Evolutionary conservation across 2,329 filamentous ascomycete genomes (phyloP).

Genomic region (Cercospora beticola): DNA sequence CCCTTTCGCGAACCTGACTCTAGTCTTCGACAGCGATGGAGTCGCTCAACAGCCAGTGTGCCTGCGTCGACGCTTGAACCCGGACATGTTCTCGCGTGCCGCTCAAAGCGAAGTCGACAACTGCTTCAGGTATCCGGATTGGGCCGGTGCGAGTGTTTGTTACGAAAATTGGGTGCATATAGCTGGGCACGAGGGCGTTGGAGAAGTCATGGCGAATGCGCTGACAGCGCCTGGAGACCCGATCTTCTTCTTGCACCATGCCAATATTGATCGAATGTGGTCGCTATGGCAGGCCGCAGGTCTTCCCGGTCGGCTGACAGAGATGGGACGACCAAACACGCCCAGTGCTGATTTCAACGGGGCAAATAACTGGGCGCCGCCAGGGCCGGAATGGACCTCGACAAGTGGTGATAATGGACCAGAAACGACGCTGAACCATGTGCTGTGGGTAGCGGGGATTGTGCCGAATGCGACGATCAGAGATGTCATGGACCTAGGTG

Average conservation of each 20-base stretch:
- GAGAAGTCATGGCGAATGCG: conserved; percentile 26
- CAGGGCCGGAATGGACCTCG: conserved; percentile 26
- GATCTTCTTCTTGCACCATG: conserved; percentile 28
- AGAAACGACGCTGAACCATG: conserved; percentile 24
- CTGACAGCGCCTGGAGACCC: conserved; percentile 27
- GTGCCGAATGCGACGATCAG: conserved; percentile 26
- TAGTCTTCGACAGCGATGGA: conserved; percentile 16
- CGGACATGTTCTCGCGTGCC: conserved; percentile 16
- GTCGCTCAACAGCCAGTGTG: conserved; percentile 14
- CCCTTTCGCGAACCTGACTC: conserved; percentile 22
- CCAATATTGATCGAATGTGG: conserved; percentile 28
- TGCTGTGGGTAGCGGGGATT: conserved; percentile 25
- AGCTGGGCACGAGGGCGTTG: conserved; percentile 24
- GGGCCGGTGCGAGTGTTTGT: conserved; percentile 21
- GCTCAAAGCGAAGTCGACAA: conserved; percentile 19
- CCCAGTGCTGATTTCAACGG: conserved; percentile 21
- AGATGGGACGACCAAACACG: conserved; percentile 24
- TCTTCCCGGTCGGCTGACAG: conserved; percentile 13
- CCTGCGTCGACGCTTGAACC: conserved; percentile 19
- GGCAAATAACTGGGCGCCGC: conserved; percentile 21
- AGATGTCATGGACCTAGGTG: conserved; percentile 23
- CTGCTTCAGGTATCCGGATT: conserved; percentile 19
- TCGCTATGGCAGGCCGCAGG: conserved; percentile 23
- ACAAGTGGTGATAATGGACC: conserved; percentile 23
- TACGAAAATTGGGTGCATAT: conserved; percentile 26